Base-by-base conservation (phyloP, 345 rosid species). In the Melastoma malabathricum region DNA sequence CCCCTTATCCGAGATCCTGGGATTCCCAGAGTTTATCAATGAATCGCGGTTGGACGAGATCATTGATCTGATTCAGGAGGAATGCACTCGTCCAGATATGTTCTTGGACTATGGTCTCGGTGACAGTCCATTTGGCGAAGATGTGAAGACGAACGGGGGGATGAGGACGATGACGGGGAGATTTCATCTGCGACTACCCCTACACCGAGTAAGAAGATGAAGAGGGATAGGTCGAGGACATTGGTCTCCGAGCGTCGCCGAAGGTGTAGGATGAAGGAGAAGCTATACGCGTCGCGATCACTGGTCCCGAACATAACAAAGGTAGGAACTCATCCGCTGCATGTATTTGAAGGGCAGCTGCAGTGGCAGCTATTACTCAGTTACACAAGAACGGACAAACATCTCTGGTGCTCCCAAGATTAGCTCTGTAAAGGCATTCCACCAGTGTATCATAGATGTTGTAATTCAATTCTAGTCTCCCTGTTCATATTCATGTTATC, bases 221-320 rank as follows among this genome's bases (percentile, higher is more conserved):
- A 76, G 69, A 54, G 57, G 5, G 97, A 81, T 59, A 72, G 94
- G 47, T 78, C 94, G 0, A 81, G 76, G 46, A 81, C 97, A 25
- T 66, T 79, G 76, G 59, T 89, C 27, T 86, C 88, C 3, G 94
- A 86, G 64, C 66, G 81, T 20, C 65, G 66, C 55, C 73, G 95
- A 62, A 73, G 97, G 52, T 77, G 86, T 5, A 67, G 80, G 54
- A 89, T 81, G 95, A 89, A 86, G 75, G 95, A 83, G 61, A 86
- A 77, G 76, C 97, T 89, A 51, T 83, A 83, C 44, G 79, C 80
- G 3, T 67, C 86, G 71, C 79, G 97, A 48, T 73, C 97, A 6
- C 63, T 89, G 55, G 97, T 89, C 61, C 97, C 97, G 5, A 81
- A 83, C 75, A 86, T 89, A 52, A 83, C 95, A n/a, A 86, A 89